A percentile compares a stretch with the other conserved stretches of the same genome.
These are phyloP conservation scores for Graphilbum sp. DNA, from an alignment of 2,329 filamentous ascomycete species.

Conservation along the genomic window DNA sequence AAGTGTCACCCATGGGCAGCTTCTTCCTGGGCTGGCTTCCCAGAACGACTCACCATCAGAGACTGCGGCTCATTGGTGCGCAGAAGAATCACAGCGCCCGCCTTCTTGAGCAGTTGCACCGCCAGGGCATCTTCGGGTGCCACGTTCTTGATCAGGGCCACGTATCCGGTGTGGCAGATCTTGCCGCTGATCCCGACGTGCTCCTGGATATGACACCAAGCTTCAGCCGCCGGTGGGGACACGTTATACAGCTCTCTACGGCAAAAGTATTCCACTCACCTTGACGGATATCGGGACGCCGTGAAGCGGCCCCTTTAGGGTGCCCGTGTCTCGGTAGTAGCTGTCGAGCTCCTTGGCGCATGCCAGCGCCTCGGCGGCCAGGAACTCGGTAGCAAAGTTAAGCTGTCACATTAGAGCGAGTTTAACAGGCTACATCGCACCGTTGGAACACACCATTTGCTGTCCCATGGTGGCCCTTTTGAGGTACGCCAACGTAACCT, in stretches of 20 bases:
- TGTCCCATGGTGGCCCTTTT: conserved; percentile 1
- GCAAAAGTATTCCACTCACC: too few species aligned
- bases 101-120: conserved; percentile 12
- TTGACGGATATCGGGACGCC: conserved; percentile 21
- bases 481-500: not conserved
- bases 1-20: too few species aligned
- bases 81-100: conserved; percentile 13
- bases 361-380: conserved; percentile 15
- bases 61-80: conserved; percentile 12
- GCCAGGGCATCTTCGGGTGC: not conserved
- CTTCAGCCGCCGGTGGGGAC: too few species aligned
- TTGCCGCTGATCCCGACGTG: conserved; percentile 21
- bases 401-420: not conserved
- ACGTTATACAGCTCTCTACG: too few species aligned
- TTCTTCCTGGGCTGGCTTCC: too few species aligned
- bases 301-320: conserved; percentile 18
- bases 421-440: too few species aligned
- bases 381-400: conserved; percentile 17
- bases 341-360: conserved; percentile 16
- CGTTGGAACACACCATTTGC: conserved; percentile 1
- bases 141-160: not conserved
- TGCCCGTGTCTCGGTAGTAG: conserved; percentile 14
- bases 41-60: conserved; percentile 4
- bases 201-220: too few species aligned
- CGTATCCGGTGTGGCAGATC: not conserved